These are phyloP conservation scores for Discostella stelligera DNA, from an alignment of 352 stramenopile genomes.

Conservation along the genomic window DNA sequence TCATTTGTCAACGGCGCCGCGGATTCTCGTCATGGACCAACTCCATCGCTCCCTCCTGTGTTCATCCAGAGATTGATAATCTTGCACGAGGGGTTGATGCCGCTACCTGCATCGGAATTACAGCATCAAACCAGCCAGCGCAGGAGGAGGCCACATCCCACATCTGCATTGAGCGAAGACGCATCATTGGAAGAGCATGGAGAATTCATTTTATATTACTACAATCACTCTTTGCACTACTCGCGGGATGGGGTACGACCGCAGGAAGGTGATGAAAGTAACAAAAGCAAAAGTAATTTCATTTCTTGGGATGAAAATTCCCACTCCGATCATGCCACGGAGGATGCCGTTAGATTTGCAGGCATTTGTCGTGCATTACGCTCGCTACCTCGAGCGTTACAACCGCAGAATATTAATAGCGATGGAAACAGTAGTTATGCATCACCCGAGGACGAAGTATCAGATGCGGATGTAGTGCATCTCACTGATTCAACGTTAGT, in stretches of 20 bases:
- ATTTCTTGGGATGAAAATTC: not conserved
- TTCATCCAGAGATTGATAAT: slow-evolving; percentile 49
- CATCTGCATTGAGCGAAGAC: slow-evolving; percentile 31
- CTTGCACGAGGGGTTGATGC: slow-evolving; percentile 45
- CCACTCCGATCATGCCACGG: slow-evolving; percentile 13
- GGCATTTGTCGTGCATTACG: slow-evolving; percentile 57
- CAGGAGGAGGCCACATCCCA: slow-evolving; percentile 19
- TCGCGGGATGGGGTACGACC: not conserved
- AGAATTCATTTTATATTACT: slow-evolving; percentile 55
- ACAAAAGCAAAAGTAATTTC: not conserved
- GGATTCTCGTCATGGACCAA: not conserved
- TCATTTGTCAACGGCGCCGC: not conserved
- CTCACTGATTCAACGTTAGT: slow-evolving; percentile 59
- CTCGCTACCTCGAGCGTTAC: slow-evolving; percentile 46
- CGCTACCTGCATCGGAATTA: slow-evolving; percentile 1
- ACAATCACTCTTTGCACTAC: slow-evolving; percentile 34
- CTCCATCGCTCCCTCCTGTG: not conserved
- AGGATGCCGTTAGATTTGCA: slow-evolving; percentile 64
- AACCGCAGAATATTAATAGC: slow-evolving; percentile 10
- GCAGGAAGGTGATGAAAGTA: not conserved
- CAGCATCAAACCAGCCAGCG: not conserved
- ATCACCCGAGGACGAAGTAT: not conserved
- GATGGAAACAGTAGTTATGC: not conserved
- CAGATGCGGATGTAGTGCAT: slow-evolving; percentile 51
- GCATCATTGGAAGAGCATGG: slow-evolving; percentile 44